These are phyloP conservation scores for Neurospora sp. DNA, from an alignment of 495 filamentous ascomycete genomes.

Conservation along the genomic window DNA sequence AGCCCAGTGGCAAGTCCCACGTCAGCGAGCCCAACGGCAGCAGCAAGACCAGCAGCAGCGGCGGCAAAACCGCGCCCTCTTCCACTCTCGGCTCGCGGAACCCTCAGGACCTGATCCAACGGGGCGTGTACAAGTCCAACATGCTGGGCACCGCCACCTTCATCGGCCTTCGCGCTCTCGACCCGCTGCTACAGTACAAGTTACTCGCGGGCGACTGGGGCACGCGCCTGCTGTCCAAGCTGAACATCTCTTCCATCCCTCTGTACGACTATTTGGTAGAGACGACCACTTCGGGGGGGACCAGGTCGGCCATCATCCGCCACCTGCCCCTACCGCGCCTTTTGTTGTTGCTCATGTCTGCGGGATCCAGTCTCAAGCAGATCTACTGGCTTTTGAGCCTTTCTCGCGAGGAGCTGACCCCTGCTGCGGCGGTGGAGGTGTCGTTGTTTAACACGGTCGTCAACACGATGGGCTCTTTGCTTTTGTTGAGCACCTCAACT, in stretches of 20 bases:
- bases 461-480: constrained; percentile 37
- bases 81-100: not conserved
- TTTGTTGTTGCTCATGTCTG: constrained; percentile 40
- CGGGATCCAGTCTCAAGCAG: constrained; percentile 41
- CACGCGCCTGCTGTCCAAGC: constrained; percentile 11
- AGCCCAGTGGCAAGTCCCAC: not conserved
- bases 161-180: constrained; percentile 45
- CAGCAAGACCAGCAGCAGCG: not conserved
- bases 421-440: constrained; percentile 23
- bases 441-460: constrained; percentile 35
- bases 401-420: constrained; percentile 34
- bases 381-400: constrained; percentile 33
- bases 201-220: constrained; percentile 28
- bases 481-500: constrained; percentile 31
- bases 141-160: constrained; percentile 44
- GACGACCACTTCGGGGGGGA: not conserved
- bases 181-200: constrained; percentile 47
- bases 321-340: constrained; percentile 20
- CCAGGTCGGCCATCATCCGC: not conserved
- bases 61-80: not conserved
- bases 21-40: not conserved
- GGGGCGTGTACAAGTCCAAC: constrained; percentile 31
- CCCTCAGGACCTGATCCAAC: constrained; percentile 20
- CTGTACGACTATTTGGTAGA: constrained; percentile 6
- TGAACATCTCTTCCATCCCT: constrained; percentile 8